Evolutionary conservation across 1,139 yeast genomes (phyloP), one percentile per base, ranked within the genome.

Genomic region (Waltiozyma sp.): DNA sequence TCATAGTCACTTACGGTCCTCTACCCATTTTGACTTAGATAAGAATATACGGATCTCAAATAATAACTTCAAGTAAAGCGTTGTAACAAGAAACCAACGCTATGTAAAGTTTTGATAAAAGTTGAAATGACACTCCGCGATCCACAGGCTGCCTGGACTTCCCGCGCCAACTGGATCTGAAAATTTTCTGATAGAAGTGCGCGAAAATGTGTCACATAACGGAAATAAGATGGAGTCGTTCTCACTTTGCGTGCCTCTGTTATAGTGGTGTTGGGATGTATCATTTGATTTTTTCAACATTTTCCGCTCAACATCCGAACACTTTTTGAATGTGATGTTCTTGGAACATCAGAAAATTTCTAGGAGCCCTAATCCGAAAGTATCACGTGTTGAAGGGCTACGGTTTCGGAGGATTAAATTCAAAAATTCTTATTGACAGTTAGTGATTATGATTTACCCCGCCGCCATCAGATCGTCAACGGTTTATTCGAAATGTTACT

Each of bases 1-100:
- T 31, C 34, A 31, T n/a, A n/a, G 28, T n/a, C 18, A 78, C 86
- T 72, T 77, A 78, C 84, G 85, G 87, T 80, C 87, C 87, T 79
- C 87, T 78, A 72, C 82, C 86, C 87, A 80, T 80, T 69, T 70
- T 50, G 46, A 38, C 24, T 38, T 15, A n/a, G 34, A 19, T 35
- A 18, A 35, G 37, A 35, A 31, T 31, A 31, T 31, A 31, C 34
- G 23, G 23, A 21, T 14, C 14, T n/a, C 18, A 4, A 31, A 31
- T 15, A 31, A 14, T 4, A 15, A 16, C 10, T n/a, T 31, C 34
- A 31, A 31, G 34, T 31, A 31, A 4, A 31, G 18, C 34, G 34
- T 31, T 31, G n/a, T 31, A 31, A n/a, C 34, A n/a, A 31, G 34
- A 31, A 31, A 31, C 14, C 34, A 31, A 31, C 34, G 10, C 34